Evolutionary conservation across 257 asterid species (phyloP), one percentile per base, ranked within the genome.

Genomic region (Galeopsis tetrahit): DNA sequence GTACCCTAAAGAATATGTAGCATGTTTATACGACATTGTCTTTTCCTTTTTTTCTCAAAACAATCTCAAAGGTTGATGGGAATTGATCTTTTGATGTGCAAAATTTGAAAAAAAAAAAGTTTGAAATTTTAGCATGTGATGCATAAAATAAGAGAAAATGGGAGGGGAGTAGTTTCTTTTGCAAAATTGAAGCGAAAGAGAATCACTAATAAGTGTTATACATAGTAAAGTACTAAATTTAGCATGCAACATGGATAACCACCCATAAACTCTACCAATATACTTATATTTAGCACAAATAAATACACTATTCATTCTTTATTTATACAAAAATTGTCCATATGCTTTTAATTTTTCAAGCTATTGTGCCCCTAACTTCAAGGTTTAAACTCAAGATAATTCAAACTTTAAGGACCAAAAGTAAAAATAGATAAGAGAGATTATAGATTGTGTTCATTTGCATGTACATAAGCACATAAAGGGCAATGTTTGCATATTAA

Each of bases 1-100:
- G 1, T 1, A 2, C 55, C 96, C 90, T 1, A 2, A 1, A 2
- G 80, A 55, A 4, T 81, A 76, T 28, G 71, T 31, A 6, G 65
- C 64, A 13, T 9, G 11, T 56, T 1, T 59, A 2, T 33, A 11
- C 4, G 53, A 43, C 80, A 74, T 70, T 32, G 10, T 40, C 21
- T 1, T 4, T 15, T 2, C 34, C 10, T 35, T 46, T 11, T 28
- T 31, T 21, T 9, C 40, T 8, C 2, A n/a, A 48, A 10, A 48
- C 7, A 48, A 48, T 13, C 15, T 46, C 53, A 0, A 15, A 10
- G 3, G 14, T 17, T 10, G 15, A 7, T 2, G 7, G 7, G 8
- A 57, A 36, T 32, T 66, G 46, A 66, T 44, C 21, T 66, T 46
- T 46, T 66, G 40, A 35, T 13, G 17, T 48, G 7, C 0, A 4